These are phyloP conservation scores for Oxytropis ochrocephala DNA, from an alignment of 306 rosid genomes.

Conservation along the genomic window DNA sequence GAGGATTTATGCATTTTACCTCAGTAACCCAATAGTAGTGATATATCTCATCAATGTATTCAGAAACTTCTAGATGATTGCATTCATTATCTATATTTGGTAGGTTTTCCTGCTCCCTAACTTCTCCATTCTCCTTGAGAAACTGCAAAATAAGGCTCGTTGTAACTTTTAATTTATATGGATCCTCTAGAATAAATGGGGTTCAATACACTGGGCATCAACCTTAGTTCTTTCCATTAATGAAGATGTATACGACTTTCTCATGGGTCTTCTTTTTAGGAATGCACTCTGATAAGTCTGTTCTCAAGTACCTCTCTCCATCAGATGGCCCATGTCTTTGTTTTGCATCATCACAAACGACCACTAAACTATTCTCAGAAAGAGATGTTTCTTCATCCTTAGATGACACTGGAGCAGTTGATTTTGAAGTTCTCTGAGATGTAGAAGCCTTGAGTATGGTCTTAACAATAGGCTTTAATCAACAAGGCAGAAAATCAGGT, in stretches of 20 bases:
- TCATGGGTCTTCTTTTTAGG: constrained; percentile 43
- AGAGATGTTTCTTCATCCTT: constrained; percentile 39
- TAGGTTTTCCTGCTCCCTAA: constrained; percentile 36
- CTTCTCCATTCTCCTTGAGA: constrained; percentile 48
- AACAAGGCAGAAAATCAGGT: constrained; percentile 9
- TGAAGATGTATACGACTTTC: constrained; percentile 71
- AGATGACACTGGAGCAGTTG: constrained; percentile 34
- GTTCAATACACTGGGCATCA: constrained; percentile 13
- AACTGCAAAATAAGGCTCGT: constrained; percentile 39
- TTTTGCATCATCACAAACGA: constrained; percentile 29
- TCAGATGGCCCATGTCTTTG: constrained; percentile 36
- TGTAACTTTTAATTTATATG: constrained; percentile 13
- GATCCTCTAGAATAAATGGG: background rate
- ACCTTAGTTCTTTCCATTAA: constrained; percentile 76
- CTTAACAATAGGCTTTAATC: constrained; percentile 55
- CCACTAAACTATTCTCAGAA: constrained; percentile 21
- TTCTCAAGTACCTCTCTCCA: constrained; percentile 25
- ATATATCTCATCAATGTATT: constrained; percentile 76
- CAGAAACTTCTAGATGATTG: constrained; percentile 88
- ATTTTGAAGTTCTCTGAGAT: constrained; percentile 30
- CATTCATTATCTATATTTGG: constrained; percentile 64
- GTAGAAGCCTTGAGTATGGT: constrained; percentile 32
- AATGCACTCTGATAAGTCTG: constrained; percentile 23
- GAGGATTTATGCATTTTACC: constrained; percentile 38
- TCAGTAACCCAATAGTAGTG: constrained; percentile 77